Evolutionary conservation across 2,329 filamentous ascomycete species (phyloP), one percentile per base, ranked within the genome.

Genomic region (Reticulascus tulasneorum): DNA sequence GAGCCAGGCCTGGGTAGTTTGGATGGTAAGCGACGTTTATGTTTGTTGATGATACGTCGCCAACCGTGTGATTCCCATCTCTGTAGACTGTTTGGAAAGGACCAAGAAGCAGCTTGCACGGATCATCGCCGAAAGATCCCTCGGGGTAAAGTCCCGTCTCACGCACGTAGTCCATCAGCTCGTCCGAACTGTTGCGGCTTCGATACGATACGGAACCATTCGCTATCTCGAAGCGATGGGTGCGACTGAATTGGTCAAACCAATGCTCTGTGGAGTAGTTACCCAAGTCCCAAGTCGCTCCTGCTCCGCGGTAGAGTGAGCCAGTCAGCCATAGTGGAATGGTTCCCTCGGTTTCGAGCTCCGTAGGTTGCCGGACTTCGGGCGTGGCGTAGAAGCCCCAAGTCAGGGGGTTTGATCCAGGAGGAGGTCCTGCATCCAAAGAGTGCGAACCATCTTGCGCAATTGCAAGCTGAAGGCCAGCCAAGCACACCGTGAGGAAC

Each of bases 221-320:
- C n/a, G n/a, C n/a, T n/a, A n/a, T n/a, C n/a, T n/a, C n/a, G n/a
- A n/a, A n/a, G n/a, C n/a, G n/a, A n/a, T n/a, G n/a, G n/a, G n/a
- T n/a, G n/a, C n/a, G n/a, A n/a, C n/a, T n/a, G n/a, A n/a, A n/a
- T n/a, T n/a, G n/a, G n/a, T n/a, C n/a, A n/a, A n/a, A n/a, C n/a
- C n/a, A n/a, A n/a, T n/a, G n/a, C 16, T 46, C 43, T 8, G 40
- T 37, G 4, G 40, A 40, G 23, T 26, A 46, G 34, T 46, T 41
- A 20, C 33, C 37, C 1, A 41, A 28, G 17, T 46, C 43, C 43
- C 43, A 46, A 4, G 43, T 44, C 2, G 25, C 37, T 3, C 37
- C 33, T 2, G 18, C 37, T 1, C 37, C 40, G 16, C 43, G 40
- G 17, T 44, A 44, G 3, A 46, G 31, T 15, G 37, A 44, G 1